Evolutionary conservation across 495 filamentous ascomycete species (phyloP), one percentile per base, ranked within the genome.

Genomic region (Sabuloglossum arenarium): DNA sequence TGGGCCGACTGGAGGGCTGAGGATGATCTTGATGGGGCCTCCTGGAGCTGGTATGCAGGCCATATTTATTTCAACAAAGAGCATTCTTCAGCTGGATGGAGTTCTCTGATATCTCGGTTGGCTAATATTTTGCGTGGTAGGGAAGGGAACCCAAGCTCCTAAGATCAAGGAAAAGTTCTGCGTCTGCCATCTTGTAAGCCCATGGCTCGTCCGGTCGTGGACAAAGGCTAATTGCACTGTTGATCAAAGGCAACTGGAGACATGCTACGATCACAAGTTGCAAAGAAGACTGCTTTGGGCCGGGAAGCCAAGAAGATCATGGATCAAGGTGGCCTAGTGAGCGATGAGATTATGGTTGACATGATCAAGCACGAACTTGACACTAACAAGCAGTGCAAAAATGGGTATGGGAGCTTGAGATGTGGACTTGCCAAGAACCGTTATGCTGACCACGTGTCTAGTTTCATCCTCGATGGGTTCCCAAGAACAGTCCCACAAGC

Each of bases 241-340:
- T 51, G 32, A 46, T 53, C 49, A 43, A 60, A 97, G 90, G 91
- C 93, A 58, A 99, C 91, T 55, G 91, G 91, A 66, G 91, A 99
- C 71, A 99, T 99, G 91, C 80, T 99, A 66, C 86, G 91, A 58
- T 91, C 88, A 60, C 91, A 99, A 70, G 93, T 99, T 68, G 85
- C 91, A 59, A 94, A 93, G 76, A 96, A 96, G 79, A 99, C 93
- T 49, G 71, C 84, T 23, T 79, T 99, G 60, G 91, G 91, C 58
- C 80, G 83, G 68, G 88, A 95, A 73, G 91, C 91, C 58, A 99
- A 99, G 83, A 99, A 99, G 81, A 99, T 99, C 70, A 99, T 99
- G 91, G 90, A 99, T 64, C 81, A 88, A 65, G 91, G 91, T 63
- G 91, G 88, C 56, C 79, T 99, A 56, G 91, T 99, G 65, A 94